Base-by-base conservation (phyloP, 169 alveolate genomes). In the Eimeria brunetti region DNA sequence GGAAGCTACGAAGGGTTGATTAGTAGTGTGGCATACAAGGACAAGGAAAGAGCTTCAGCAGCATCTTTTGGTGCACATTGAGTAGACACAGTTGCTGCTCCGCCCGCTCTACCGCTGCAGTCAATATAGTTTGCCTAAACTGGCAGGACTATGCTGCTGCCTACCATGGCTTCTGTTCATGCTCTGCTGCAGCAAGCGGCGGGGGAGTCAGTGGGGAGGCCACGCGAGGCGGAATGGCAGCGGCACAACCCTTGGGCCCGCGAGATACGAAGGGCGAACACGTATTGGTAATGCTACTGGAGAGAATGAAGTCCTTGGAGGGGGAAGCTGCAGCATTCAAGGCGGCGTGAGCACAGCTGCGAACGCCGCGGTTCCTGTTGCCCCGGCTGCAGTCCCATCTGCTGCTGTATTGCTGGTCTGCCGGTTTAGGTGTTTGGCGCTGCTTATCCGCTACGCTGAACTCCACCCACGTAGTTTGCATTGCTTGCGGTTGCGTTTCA, bases 261-360 rank as follows among this genome's bases (percentile, higher is more conserved):
- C 58, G 81, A 14, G 92, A 86, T 58, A 62, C 75, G 58, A 86
- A 86, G 64, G 92, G 92, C 24, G 92, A 86, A 62, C 92, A 58
- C 80, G 92, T 86, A 16, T 18, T 86, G 51, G 92, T 86, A n/a
- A 86, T 56, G 81, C 92, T 86, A 12, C 24, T 86, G 33, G 92
- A 86, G 92, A 86, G 92, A 49, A 58, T 86, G 92, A 86, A 62
- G 80, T 58, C 92, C 27, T 62, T 86, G 92, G 92, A 86, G 92
- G 81, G 67, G 22, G 92, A 86, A 33, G 62, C 92, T 58, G 92
- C 92, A 33, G 81, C 92, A 20, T 86, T 86, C 49, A 58, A 49
- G 60, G 56, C 92, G 2, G 81, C 81, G 92, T 86, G 64, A 49
- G 81, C 41, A n/a, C 33, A 78, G 36, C 53, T 46, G 75, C 51